Percentiles rank a stretch among this genome's conserved stretches.
Evolutionary conservation across 805 yeast species (phyloP).

Genomic region (Priceomyces carsonii): DNA sequence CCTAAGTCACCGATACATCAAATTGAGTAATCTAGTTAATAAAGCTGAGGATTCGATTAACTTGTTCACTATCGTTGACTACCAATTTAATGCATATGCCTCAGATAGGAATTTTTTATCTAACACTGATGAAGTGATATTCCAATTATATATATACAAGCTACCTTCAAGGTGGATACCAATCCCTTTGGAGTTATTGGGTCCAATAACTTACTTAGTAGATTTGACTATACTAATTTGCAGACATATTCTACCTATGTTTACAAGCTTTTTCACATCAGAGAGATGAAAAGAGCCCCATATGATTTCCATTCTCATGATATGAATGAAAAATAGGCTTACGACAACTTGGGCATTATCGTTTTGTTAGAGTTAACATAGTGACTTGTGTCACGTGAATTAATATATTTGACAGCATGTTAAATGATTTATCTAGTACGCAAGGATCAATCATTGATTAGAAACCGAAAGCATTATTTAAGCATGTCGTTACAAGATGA

Average conservation of each 20-base stretch:
- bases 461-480: too few relatives aligned
- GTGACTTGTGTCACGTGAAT: too few relatives aligned
- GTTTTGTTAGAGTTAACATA: too few relatives aligned
- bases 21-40: constrained; percentile 11
- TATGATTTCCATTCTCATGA: too few relatives aligned
- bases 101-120: constrained; percentile 10
- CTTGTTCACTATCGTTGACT: constrained; percentile 24
- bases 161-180: constrained; percentile 28
- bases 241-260: constrained; percentile 9
- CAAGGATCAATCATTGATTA: too few relatives aligned
- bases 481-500: constrained; percentile 42
- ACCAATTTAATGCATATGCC: constrained; percentile 21
- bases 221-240: constrained; percentile 21
- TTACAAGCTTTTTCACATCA: constrained; percentile 2
- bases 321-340: too few relatives aligned
- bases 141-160: constrained; percentile 27
- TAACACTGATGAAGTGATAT: constrained; percentile 13
- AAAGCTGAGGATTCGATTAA: constrained; percentile 14
- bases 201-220: constrained; percentile 25
- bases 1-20: constrained; percentile 22
- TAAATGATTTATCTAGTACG: too few relatives aligned
- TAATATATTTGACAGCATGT: too few relatives aligned
- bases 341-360: too few relatives aligned
- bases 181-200: constrained; percentile 34
- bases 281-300: too few relatives aligned